These are phyloP conservation scores for Pseudocercospora fijiensis DNA, from an alignment of 2,329 filamentous ascomycete genomes.

Conservation along the genomic window DNA sequence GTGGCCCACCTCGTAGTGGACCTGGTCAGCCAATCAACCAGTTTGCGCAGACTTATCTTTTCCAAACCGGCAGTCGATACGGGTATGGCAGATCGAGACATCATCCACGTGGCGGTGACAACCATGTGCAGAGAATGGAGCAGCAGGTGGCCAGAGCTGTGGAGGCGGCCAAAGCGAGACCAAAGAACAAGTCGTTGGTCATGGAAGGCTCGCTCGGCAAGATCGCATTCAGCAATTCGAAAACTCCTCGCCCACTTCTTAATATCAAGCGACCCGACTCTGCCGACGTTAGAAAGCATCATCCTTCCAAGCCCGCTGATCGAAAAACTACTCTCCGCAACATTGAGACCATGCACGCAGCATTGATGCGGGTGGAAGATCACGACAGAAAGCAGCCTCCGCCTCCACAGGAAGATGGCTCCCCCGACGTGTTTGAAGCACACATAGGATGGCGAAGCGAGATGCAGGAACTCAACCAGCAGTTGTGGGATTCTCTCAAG, in stretches of 20 bases:
- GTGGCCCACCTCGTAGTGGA: conserved; percentile 79
- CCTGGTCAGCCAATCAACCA: conserved; percentile 91
- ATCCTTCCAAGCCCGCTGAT: conserved; percentile 59
- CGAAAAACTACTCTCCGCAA: conserved; percentile 80
- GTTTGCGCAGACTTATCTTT: conserved; percentile 96
- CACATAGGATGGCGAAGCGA: conserved; percentile 78
- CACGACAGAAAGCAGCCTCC: conserved; percentile 79
- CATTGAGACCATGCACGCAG: conserved; percentile 84
- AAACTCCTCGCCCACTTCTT: conserved; percentile 89
- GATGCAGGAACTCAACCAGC: conserved; percentile 68
- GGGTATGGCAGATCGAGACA: conserved; percentile 65
- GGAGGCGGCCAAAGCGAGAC: conserved; percentile 93
- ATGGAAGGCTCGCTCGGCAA: conserved; percentile 96
- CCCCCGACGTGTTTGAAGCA: conserved; percentile 67
- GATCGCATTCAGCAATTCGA: conserved; percentile 98
- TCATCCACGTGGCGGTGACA: conserved; percentile 81
- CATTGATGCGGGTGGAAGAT: conserved; percentile 90
- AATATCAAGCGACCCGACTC: conserved; percentile 89
- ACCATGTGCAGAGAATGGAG: conserved; percentile 98
- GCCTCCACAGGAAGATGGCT: conserved; percentile 61
- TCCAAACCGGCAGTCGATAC: conserved; percentile 85
- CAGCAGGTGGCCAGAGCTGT: conserved; percentile 97
- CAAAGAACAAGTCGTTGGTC: conserved; percentile 95
- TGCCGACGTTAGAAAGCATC: conserved; percentile 56
- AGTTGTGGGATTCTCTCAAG: conserved; percentile 83